Conservation (phyloP, 192 early-diverging fungal species). For the Coemansia sp. region DNA sequence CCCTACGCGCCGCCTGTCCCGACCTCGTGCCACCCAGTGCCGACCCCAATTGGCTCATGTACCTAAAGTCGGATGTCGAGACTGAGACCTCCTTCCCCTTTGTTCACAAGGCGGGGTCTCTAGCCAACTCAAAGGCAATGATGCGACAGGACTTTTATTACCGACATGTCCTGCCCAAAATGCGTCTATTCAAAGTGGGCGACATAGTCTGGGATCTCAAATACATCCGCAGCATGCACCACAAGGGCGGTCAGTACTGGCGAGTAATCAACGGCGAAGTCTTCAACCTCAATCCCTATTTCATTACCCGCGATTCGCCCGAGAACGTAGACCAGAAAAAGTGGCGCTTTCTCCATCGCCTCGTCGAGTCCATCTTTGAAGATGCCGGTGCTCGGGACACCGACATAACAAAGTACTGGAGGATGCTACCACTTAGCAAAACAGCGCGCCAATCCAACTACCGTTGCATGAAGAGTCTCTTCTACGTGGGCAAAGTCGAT, state of each 20-base stretch:
- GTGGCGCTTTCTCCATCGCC: slow-evolving; percentile 51
- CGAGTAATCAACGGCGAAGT: slow-evolving; percentile 70
- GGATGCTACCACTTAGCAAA: slow-evolving; percentile 52
- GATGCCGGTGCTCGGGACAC: slow-evolving; percentile 49
- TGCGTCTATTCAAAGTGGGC: slow-evolving; percentile 60
- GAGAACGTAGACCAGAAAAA: slow-evolving; percentile 35
- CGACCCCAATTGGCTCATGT: slow-evolving; percentile 32
- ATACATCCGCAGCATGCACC: slow-evolving; percentile 37
- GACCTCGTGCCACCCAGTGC: slow-evolving; percentile 23
- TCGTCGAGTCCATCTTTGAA: slow-evolving; percentile 46
- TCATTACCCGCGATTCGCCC: slow-evolving; percentile 43
- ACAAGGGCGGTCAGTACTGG: slow-evolving; percentile 47
- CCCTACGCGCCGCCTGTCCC: slow-evolving; percentile 56
- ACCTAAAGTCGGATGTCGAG: slow-evolving; percentile 10
- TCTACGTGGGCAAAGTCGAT: slow-evolving; percentile 86
- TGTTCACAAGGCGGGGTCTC: slow-evolving; percentile 6
- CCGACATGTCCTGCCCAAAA: slow-evolving; percentile 18
- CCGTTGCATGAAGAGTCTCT: slow-evolving; percentile 79
- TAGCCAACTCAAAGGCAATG: slow-evolving; percentile 24
- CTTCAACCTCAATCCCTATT: slow-evolving; percentile 70
- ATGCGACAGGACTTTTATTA: slow-evolving; percentile 22
- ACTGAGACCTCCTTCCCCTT: slow-evolving; percentile 22
- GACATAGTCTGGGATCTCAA: slow-evolving; percentile 56
- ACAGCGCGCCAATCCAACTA: slow-evolving; percentile 68
- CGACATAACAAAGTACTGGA: slow-evolving; percentile 65